These are phyloP conservation scores for Paracoccidioides lutzii DNA, from an alignment of 2,329 filamentous ascomycete species.

Conservation along the genomic window DNA sequence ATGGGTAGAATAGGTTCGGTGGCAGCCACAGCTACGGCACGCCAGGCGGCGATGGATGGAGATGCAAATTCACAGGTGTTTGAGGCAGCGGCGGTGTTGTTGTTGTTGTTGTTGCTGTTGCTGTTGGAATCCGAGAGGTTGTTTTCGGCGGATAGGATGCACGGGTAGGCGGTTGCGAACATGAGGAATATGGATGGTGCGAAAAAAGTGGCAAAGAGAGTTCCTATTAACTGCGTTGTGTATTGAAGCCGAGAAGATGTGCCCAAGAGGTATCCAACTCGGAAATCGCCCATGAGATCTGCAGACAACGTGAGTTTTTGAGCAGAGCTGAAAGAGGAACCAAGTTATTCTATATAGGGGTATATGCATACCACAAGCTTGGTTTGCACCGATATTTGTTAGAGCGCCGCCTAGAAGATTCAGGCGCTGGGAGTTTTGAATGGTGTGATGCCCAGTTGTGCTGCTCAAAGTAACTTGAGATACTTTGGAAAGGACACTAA, in stretches of 20 bases:
- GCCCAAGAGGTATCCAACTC: conserved; percentile 53
- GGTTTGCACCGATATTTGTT: conserved; percentile 5
- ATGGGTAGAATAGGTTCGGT: conserved; percentile 45
- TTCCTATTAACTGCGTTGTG: conserved; percentile 51
- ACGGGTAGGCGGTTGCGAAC: conserved; percentile 56
- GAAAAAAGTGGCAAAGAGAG: conserved; percentile 52
- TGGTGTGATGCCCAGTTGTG: conserved; percentile 38
- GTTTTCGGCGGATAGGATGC: conserved; percentile 39
- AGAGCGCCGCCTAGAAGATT: conserved; percentile 48
- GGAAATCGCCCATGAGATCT: conserved; percentile 50
- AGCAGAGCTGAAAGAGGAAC: conserved; percentile 22
- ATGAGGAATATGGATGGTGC: conserved; percentile 55
- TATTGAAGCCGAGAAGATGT: conserved; percentile 55
- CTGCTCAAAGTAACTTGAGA: conserved; percentile 57
- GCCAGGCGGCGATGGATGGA: conserved; percentile 54
- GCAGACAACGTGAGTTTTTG: conserved; percentile 30
- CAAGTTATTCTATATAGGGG: too few species aligned
- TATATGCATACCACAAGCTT: conserved; percentile 5
- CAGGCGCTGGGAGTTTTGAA: conserved; percentile 46
- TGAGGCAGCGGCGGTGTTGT: not conserved
- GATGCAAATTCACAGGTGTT: conserved; percentile 44
- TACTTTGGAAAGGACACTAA: conserved; percentile 55
- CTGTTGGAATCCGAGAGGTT: not conserved
- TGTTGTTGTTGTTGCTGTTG: not conserved
- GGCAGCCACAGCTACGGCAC: conserved; percentile 50